Conservation (phyloP, 1,284 basidiomycete genomes). For the Agaricales sp. region DNA sequence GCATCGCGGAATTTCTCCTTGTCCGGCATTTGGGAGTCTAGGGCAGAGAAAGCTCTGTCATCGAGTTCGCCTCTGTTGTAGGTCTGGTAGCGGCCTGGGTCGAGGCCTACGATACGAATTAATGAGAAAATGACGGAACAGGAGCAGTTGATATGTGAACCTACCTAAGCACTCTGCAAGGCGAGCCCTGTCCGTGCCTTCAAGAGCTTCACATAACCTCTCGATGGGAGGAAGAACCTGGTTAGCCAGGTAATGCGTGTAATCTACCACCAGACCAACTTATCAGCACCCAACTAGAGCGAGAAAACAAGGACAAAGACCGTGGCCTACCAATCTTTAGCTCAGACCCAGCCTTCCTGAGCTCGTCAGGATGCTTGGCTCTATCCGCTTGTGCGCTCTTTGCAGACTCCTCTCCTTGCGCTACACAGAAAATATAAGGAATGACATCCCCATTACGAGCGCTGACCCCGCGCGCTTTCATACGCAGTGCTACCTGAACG, state of each 20-base stretch:
- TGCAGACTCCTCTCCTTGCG: constrained; percentile 61
- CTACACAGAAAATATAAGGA: constrained; percentile 89
- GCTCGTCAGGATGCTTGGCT: constrained; percentile 91
- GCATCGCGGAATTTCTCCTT: constrained; percentile 77
- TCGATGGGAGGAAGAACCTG: constrained; percentile 95
- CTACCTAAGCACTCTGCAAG: constrained; percentile 91
- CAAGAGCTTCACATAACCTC: constrained; percentile 91
- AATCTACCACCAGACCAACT: constrained; percentile 41
- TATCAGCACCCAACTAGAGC: constrained; percentile 5
- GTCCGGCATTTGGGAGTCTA: constrained; percentile 90
- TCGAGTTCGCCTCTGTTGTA: constrained; percentile 34
- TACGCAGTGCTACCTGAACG: constrained; percentile 89
- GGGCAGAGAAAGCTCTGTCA: constrained; percentile 66
- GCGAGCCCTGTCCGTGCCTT: constrained; percentile 87
- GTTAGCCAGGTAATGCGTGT: constrained; percentile 84
- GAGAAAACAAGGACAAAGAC: constrained; percentile 4
- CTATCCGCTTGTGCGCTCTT: constrained; percentile 83
- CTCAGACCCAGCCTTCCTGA: constrained; percentile 59
- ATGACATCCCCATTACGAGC: constrained; percentile 90
- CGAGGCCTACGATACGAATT: constrained; percentile 51
- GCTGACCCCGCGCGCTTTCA: constrained; percentile 79
- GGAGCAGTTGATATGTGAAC: constrained; percentile 13
- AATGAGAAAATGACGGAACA: constrained; percentile 1
- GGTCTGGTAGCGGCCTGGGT: constrained; percentile 68
- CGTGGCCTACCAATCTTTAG: constrained; percentile 71